Conservation (phyloP, 2,329 filamentous ascomycete species). For the Teratosphaeriaceae sp. region DNA sequence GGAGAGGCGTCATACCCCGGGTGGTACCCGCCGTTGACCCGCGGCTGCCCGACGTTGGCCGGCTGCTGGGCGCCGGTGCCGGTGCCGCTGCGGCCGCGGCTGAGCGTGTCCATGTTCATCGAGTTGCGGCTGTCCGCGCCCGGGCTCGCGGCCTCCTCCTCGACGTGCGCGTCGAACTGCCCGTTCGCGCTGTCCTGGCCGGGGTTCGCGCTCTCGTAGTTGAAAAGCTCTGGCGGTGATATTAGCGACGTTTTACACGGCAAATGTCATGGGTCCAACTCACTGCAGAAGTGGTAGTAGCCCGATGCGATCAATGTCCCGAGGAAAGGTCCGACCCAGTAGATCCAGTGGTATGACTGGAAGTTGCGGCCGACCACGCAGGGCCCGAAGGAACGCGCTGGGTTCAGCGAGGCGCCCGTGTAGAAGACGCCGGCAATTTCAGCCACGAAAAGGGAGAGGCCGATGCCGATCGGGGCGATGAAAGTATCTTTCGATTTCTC, state of each 20-base stretch:
- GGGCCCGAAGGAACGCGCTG: conserved; percentile 28
- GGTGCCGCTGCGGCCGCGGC: no score
- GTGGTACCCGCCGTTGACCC: no score
- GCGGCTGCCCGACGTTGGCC: no score
- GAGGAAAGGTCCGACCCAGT: conserved; percentile 22
- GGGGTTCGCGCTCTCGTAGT: conserved; percentile 26
- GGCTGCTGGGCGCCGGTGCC: no score
- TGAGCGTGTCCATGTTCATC: neutral
- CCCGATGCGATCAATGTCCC: conserved; percentile 17
- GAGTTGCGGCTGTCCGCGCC: neutral
- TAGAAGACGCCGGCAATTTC: conserved; percentile 24
- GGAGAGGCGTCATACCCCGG: no score
- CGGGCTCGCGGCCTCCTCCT: neutral
- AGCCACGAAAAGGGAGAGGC: conserved; percentile 57
- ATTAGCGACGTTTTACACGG: no score
- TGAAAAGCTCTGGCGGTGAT: no score
- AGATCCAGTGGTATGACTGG: conserved; percentile 27
- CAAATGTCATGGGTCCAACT: no score
- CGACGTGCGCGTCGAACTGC: conserved; percentile 2
- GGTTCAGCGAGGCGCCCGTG: conserved; percentile 29
- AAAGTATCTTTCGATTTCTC: conserved; percentile 31
- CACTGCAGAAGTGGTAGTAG: conserved; percentile 22
- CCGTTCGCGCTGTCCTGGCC: conserved; percentile 20
- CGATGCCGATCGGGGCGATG: conserved; percentile 65
- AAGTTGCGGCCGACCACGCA: conserved; percentile 24